Percentiles rank a stretch among this genome's conserved stretches.
Evolutionary conservation across 371 early-diverging fungal species (phyloP).

Genomic region (Mucor indicus): DNA sequence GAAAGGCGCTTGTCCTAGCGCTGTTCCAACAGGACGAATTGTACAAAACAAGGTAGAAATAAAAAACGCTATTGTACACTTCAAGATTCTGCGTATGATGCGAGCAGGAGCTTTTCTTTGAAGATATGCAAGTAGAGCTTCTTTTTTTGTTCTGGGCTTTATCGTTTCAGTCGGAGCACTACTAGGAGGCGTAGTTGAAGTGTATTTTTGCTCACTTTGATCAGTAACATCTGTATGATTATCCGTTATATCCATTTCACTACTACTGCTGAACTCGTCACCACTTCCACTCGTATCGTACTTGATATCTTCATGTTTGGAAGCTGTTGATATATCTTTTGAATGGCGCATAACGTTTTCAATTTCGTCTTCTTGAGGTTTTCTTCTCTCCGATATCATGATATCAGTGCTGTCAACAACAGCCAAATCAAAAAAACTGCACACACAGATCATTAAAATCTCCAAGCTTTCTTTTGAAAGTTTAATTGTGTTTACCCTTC

Average conservation of each 20-base stretch:
- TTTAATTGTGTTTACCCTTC: no score
- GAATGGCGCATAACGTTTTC: neutral
- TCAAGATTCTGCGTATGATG: conserved; percentile 48
- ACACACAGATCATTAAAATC: no score
- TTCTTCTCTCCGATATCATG: no score
- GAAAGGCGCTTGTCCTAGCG: conserved; percentile 35
- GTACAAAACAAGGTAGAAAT: conserved; percentile 38
- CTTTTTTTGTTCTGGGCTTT: neutral
- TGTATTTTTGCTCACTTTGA: no score
- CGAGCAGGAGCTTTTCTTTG: conserved; percentile 39
- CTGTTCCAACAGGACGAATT: conserved; percentile 24
- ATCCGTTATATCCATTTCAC: no score
- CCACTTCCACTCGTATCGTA: no score
- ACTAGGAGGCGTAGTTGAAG: no score
- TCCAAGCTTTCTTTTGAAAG: no score
- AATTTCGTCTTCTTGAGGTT: no score
- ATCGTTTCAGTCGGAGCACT: neutral
- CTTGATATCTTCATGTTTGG: no score
- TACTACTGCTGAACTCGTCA: no score
- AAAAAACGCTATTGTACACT: conserved; percentile 45
- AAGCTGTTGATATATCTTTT: neutral
- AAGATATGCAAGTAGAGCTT: conserved; percentile 4
- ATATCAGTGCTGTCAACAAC: neutral
- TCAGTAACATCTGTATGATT: no score
- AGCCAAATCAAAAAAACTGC: conserved; percentile 7